Evolutionary conservation across 2,329 filamentous ascomycete genomes (phyloP), one percentile per base, ranked within the genome.

Genomic region (Scolecobasidium constrictum): DNA sequence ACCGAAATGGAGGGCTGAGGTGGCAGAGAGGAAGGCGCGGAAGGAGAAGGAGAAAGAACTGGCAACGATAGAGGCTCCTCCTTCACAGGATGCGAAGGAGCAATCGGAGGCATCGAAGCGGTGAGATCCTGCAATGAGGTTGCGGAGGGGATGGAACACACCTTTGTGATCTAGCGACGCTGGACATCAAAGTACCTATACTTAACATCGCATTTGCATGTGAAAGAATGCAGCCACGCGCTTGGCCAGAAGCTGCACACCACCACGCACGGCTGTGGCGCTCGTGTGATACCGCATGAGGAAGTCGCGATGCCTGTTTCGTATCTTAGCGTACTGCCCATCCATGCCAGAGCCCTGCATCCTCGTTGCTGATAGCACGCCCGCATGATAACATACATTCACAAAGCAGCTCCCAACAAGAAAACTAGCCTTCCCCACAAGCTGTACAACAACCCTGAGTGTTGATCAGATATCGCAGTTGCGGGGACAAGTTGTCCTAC

Each of bases 1-100:
- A 3, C 42, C 20, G 12, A 38, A 34, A 34, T 44, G 42, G 42
- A 11, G 42, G n/a, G 22, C 20, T 26, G 42, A 44, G 36, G 23
- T 19, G 18, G 20, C 21, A 6, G 35, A 15, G 23, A 44, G 36
- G 40, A 42, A 37, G 28, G 40, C 26, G 21, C 15, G 5, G 40
- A 20, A 42, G 15, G 19, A 42, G 31, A 42, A 42, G 15, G 18
- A 7, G 40, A 35, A 33, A 20, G 31, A 19, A 15, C 15, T 22
- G n/a, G 33, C 40, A 11, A 20, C 33, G 7, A 18, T 15, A 5
- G 33, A 4, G n/a, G 16, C 19, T 7, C 31, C 37, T 13, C 31
- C 37, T 2, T 6, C 19, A 13, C 21, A 16, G 6, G 3, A 39
- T 15, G 3, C 31, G 5, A 15, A 23, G 5, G 37, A 39, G 7